Conservation (phyloP, 495 filamentous ascomycete genomes). For the Durotheca rogersii region DNA sequence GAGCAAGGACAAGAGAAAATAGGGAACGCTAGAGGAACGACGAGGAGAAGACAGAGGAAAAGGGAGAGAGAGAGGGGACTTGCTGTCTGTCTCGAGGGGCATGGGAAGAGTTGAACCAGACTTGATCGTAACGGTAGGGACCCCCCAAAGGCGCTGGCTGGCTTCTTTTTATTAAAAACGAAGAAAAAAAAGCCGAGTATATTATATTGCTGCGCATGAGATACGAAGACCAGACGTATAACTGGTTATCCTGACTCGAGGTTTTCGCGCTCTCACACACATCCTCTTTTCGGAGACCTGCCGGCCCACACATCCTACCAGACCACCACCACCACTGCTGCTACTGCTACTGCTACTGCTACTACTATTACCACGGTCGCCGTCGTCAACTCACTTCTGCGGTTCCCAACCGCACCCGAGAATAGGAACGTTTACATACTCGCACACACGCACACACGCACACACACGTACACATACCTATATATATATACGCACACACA, state of each 20-base stretch:
- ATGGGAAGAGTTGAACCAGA: constrained; percentile 20
- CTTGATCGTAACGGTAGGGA: constrained; percentile 25
- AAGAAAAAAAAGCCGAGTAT: constrained; percentile 13
- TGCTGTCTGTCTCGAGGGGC: constrained; percentile 8
- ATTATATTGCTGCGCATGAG: constrained; percentile 27
- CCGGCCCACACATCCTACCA: constrained; percentile 22
- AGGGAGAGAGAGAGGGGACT: no score
- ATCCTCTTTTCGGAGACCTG: constrained; percentile 21
- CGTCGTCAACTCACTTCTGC: no score
- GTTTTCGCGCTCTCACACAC: constrained; percentile 20
- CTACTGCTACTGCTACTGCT: no score
- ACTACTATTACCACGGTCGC: no score
- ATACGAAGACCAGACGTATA: constrained; percentile 26
- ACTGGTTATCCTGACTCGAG: constrained; percentile 20
- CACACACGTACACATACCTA: neutral
- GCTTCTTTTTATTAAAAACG: no score
- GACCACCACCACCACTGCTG: constrained; percentile 14
- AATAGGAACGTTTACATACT: constrained; percentile 25
- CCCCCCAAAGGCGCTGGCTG: constrained; percentile 25
- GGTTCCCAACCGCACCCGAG: constrained; percentile 30
- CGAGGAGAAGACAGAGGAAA: no score
- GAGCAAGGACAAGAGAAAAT: constrained; percentile 14
- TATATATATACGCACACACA: neutral
- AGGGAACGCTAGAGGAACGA: constrained; percentile 14
- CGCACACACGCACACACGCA: constrained; percentile 9